These are phyloP conservation scores for Paracoccidioides brasiliensis DNA, from an alignment of 2,329 filamentous ascomycete genomes.

Conservation along the genomic window DNA sequence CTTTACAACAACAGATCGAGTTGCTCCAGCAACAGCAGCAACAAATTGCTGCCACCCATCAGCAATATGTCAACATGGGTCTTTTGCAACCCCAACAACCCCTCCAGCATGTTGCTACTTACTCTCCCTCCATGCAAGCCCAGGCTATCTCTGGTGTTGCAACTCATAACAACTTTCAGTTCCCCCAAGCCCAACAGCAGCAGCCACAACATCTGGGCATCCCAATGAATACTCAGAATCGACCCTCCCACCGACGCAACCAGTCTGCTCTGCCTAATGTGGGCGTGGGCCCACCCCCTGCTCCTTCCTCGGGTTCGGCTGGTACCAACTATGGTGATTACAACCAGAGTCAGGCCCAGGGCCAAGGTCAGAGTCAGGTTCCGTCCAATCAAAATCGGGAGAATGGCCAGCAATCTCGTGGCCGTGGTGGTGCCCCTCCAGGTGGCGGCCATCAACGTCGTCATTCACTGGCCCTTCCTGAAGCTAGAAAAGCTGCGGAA, in stretches of 20 bases:
- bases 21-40: constrained; percentile 93
- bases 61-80: constrained; percentile 88
- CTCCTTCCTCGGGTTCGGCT: constrained; percentile 76
- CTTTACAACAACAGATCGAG: constrained; percentile 91
- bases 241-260: constrained; percentile 90
- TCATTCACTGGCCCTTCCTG: constrained; percentile 85
- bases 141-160: constrained; percentile 61
- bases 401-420: constrained; percentile 55
- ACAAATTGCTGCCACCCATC: constrained; percentile 89
- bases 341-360: constrained; percentile 36
- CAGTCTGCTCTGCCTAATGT: constrained; percentile 92
- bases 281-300: constrained; percentile 74
- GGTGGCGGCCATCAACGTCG: constrained; percentile 75
- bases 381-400: constrained; percentile 53
- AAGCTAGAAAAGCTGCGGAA: constrained; percentile 96
- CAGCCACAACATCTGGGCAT: constrained; percentile 32
- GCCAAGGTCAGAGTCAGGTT: constrained; percentile 29
- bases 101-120: constrained; percentile 56
- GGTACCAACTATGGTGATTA: constrained; percentile 69
- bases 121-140: constrained; percentile 60
- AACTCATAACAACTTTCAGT: constrained; percentile 62
- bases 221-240: constrained; percentile 60
- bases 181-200: constrained; percentile 63
- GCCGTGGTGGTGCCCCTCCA: constrained; percentile 57
- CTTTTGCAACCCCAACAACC: constrained; percentile 80